Percentiles rank a stretch among this genome's conserved stretches.
These are phyloP conservation scores for Thraustochytrium sp. DNA, from an alignment of 352 stramenopile species.

Conservation along the genomic window DNA sequence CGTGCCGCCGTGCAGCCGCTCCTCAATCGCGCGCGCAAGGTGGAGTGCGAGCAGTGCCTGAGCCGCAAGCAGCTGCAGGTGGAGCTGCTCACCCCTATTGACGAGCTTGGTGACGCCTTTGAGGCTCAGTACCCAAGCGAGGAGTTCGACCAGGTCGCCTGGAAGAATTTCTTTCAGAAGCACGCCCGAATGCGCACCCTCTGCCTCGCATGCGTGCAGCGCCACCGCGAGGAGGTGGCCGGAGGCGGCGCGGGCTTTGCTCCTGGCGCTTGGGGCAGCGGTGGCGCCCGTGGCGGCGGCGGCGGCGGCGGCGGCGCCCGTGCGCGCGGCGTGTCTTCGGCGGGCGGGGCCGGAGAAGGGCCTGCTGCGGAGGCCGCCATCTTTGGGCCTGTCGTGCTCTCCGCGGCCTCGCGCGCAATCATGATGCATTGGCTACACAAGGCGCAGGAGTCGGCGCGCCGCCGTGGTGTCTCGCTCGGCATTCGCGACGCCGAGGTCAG, in stretches of 20 bases:
- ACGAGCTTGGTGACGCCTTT: slow-evolving; percentile 85
- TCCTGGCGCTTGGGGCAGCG: too few relatives aligned
- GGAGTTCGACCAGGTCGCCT: slow-evolving; percentile 85
- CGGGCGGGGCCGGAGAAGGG: slow-evolving; percentile 44
- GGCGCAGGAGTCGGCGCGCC: slow-evolving; percentile 60
- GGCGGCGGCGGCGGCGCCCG: slow-evolving; percentile 46
- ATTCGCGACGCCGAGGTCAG: slow-evolving; percentile 62
- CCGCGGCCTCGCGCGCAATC: slow-evolving; percentile 72
- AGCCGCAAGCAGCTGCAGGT: slow-evolving; percentile 87
- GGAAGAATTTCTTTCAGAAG: slow-evolving; percentile 88
- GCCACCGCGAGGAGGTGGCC: slow-evolving; percentile 45
- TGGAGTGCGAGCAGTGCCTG: slow-evolving; percentile 87
- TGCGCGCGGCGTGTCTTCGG: not conserved
- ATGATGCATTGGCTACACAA: slow-evolving; percentile 82
- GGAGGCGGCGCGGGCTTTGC: slow-evolving; percentile 45
- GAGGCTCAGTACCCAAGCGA: slow-evolving; percentile 61
- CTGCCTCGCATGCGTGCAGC: slow-evolving; percentile 53
- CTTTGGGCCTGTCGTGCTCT: slow-evolving; percentile 66
- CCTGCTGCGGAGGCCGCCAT: slow-evolving; percentile 46
- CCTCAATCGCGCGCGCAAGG: slow-evolving; percentile 80
- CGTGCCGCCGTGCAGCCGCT: slow-evolving; percentile 79
- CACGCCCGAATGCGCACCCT: slow-evolving; percentile 53
- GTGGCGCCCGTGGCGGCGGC: too few relatives aligned
- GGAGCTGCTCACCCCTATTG: slow-evolving; percentile 79
- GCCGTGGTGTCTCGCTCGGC: slow-evolving; percentile 1